Evolutionary conservation across 441 rosid genomes (phyloP).

Genomic region (Gossypium gossypioides): DNA sequence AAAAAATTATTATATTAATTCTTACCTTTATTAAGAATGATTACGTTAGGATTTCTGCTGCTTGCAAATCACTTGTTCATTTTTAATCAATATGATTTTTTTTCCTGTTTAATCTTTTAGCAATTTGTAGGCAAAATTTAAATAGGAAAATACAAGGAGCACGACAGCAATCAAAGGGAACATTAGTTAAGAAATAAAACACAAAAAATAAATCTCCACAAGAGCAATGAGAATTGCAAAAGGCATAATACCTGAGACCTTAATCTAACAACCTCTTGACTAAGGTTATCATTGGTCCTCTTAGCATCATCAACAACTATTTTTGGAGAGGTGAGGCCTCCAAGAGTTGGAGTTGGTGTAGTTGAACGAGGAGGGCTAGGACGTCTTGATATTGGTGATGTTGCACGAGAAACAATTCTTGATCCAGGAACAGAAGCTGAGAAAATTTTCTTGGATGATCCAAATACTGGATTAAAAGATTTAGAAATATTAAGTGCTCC

Average conservation of each 20-base stretch:
- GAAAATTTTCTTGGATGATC: conserved; percentile 83
- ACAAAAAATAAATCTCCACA: neutral
- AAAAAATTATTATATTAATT: neutral
- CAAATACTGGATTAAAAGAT: conserved; percentile 75
- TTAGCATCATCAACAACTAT: conserved; percentile 57
- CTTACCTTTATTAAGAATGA: neutral
- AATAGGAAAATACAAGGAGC: neutral
- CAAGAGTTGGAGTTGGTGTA: conserved; percentile 85
- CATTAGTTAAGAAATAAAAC: neutral
- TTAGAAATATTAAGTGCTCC: conserved; percentile 65
- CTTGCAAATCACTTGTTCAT: neutral
- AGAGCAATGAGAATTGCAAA: neutral
- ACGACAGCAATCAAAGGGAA: neutral
- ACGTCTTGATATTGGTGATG: conserved; percentile 86
- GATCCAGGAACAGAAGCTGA: conserved; percentile 99
- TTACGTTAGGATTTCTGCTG: neutral
- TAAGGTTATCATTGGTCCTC: conserved; percentile 56
- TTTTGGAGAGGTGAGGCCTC: conserved; percentile 72
- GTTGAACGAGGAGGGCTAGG: conserved; percentile 93
- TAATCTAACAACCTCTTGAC: conserved; percentile 73
- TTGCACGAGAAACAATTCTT: conserved; percentile 89
- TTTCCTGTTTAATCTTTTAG: neutral
- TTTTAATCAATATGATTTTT: neutral
- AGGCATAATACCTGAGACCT: conserved; percentile 58
- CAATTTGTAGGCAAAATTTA: neutral